These are phyloP conservation scores for Scopulariopsis brevicaulis DNA, from an alignment of 2,329 filamentous ascomycete species.

Conservation along the genomic window DNA sequence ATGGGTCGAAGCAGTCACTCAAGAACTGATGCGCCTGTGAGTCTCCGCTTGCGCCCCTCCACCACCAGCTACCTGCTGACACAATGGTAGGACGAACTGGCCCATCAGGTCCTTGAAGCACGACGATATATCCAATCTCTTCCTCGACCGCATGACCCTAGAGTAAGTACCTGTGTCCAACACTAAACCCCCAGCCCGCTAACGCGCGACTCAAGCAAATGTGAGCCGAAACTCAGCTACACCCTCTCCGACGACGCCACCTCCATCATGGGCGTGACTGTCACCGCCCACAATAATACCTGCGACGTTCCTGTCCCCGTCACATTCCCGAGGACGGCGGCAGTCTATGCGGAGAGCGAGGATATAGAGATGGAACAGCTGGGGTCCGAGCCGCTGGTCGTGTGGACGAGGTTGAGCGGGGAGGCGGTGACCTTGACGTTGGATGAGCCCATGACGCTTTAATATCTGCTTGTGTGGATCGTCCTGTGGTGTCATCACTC, in stretches of 20 bases:
- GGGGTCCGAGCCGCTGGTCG: constrained; percentile 39
- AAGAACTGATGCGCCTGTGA: constrained; percentile 38
- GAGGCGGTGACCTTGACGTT: constrained; percentile 28
- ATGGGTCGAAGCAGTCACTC: constrained; percentile 42
- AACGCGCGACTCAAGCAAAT: constrained; percentile 12
- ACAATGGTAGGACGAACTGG: constrained; percentile 9
- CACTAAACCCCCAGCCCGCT: neutral
- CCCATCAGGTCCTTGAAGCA: constrained; percentile 13
- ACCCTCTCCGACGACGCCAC: constrained; percentile 25
- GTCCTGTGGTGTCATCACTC: neutral
- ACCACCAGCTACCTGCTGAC: neutral
- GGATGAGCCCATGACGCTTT: neutral
- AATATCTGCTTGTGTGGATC: neutral
- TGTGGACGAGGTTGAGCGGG: constrained; percentile 34
- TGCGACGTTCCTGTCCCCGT: constrained; percentile 41
- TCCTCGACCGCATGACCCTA: constrained; percentile 39
- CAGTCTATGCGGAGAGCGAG: constrained; percentile 25
- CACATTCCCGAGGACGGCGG: constrained; percentile 34
- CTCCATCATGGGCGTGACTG: constrained; percentile 35
- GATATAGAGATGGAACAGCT: constrained; percentile 32
- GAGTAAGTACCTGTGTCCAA: constrained; percentile 17
- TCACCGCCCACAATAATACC: constrained; percentile 34
- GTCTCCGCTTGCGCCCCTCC: neutral
- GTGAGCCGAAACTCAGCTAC: constrained; percentile 35
- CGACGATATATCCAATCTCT: constrained; percentile 37